Conservation (phyloP, 106 monocot genomes). For the Apostasia shenzhenica region DNA sequence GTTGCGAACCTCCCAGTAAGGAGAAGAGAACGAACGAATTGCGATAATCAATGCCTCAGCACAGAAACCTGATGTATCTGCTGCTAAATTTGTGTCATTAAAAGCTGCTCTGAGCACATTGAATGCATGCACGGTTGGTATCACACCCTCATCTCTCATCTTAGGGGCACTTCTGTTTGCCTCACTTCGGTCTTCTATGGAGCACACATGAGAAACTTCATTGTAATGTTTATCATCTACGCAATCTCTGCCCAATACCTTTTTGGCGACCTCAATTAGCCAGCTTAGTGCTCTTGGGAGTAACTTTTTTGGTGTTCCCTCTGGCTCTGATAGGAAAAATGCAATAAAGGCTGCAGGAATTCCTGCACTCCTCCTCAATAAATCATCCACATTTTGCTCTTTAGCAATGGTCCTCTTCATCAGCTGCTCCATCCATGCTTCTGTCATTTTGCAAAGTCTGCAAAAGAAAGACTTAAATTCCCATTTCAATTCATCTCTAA, state of each 20-base stretch:
- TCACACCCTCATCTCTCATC: slow-evolving; percentile 78
- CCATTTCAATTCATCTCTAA: too few species aligned
- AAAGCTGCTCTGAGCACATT: slow-evolving; percentile 95
- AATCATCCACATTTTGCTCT: slow-evolving; percentile 96
- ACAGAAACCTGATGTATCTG: slow-evolving; percentile 90
- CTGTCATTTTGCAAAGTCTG: slow-evolving; percentile 93
- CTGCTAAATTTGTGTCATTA: slow-evolving; percentile 86
- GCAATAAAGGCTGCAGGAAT: slow-evolving; percentile 98
- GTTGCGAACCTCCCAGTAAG: slow-evolving; percentile 95
- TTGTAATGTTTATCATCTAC: slow-evolving; percentile 8
- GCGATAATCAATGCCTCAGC: slow-evolving; percentile 81
- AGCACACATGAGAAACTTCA: slow-evolving; percentile 6
- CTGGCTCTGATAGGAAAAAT: slow-evolving; percentile 90
- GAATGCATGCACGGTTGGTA: slow-evolving; percentile 95
- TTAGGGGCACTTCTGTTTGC: slow-evolving; percentile 33
- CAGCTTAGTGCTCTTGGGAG: slow-evolving; percentile 72
- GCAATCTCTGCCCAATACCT: slow-evolving; percentile 15
- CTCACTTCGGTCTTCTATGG: not conserved
- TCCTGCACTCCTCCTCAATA: slow-evolving; percentile 93
- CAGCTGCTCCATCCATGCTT: slow-evolving; percentile 84
- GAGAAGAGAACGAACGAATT: slow-evolving; percentile 82
- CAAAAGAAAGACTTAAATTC: slow-evolving; percentile 4
- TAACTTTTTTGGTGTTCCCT: slow-evolving; percentile 88
- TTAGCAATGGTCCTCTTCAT: slow-evolving; percentile 76
- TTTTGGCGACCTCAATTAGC: slow-evolving; percentile 66